These are phyloP conservation scores for Magnaporthiopsis incrustans DNA, from an alignment of 2,329 filamentous ascomycete species.

Conservation along the genomic window DNA sequence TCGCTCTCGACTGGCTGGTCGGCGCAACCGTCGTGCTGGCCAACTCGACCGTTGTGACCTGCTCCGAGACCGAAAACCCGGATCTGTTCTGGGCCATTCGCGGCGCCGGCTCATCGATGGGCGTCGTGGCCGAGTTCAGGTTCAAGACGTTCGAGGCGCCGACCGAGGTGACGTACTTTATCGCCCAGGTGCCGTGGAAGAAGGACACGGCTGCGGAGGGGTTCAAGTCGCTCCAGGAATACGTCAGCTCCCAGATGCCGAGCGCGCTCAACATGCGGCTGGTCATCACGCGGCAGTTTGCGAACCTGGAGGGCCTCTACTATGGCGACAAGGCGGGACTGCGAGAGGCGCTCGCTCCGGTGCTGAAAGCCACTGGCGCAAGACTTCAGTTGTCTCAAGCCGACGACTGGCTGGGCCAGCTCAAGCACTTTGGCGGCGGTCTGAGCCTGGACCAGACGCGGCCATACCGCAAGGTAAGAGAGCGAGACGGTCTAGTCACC, in stretches of 20 bases:
- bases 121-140: conserved; percentile 19
- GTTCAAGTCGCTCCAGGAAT: conserved; percentile 22
- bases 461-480: conserved; percentile 18
- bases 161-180: conserved; percentile 22
- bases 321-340: conserved; percentile 27
- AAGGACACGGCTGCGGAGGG: conserved; percentile 19
- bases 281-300: conserved; percentile 25
- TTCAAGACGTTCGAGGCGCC: conserved; percentile 31
- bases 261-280: conserved; percentile 33
- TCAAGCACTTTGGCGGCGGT: conserved; percentile 24
- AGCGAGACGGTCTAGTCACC: neutral
- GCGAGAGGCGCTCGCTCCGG: conserved; percentile 22
- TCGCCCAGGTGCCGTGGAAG: conserved; percentile 20
- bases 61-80: conserved; percentile 2
- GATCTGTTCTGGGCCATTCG: conserved; percentile 3
- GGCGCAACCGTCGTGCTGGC: conserved; percentile 29
- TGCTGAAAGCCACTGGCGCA: conserved; percentile 25
- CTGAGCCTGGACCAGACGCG: conserved; percentile 21
- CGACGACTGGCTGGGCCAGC: conserved; percentile 23
- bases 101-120: conserved; percentile 3
- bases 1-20: conserved; percentile 27
- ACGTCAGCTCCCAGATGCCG: conserved; percentile 25
- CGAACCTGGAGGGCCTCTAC: conserved; percentile 29
- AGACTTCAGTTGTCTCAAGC: conserved; percentile 22
- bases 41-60: conserved; percentile 25